Evolutionary conservation across 805 yeast species (phyloP), one percentile per base, ranked within the genome.

Genomic region (Zygoascus flipseniorum): DNA sequence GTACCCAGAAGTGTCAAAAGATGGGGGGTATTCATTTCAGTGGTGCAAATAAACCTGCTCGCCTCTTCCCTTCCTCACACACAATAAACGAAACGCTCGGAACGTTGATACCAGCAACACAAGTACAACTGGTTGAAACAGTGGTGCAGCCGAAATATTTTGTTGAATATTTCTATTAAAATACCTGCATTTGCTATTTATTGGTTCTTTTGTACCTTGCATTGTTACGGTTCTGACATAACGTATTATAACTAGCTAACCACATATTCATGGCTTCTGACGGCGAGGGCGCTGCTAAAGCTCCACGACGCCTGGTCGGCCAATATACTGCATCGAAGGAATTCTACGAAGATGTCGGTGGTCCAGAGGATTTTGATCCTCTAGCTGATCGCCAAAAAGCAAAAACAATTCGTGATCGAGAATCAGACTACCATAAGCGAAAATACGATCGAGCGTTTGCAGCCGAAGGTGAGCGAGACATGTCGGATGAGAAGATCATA

Each of bases 391-490:
- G 60, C 53, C 48, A 43, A 58, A 52, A 58, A 58, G 54, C 43
- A 52, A 55, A 56, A 43, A 54, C 61, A 18, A 57, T 65, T 41
- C 65, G 59, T 41, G 68, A 69, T 2, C 68, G 73, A 18, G 81
- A 76, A 58, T 68, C 71, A 46, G 77, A 73, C 5, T 82, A 80
- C 61, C 82, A 78, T 48, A 71, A 66, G 54, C 71, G 73, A 55
- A 70, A 73, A 55, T 65, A 65, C 28, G 65, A 68, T 39, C 54
- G 72, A 31, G 63, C 56, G 28, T 53, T 69, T 6, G 63, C 67
- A 0, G 65, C 65, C 5, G 69, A 60, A 16, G 58, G 59, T 31
- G 47, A 18, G 28, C 45, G 39, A 52, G 47, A 43, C 23, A 31
- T 47, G 59, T 62, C 75, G 1, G 77, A 78, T 57, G 72, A 72